Conservation (phyloP, 805 yeast species). For the Lipomyces orientalis region DNA sequence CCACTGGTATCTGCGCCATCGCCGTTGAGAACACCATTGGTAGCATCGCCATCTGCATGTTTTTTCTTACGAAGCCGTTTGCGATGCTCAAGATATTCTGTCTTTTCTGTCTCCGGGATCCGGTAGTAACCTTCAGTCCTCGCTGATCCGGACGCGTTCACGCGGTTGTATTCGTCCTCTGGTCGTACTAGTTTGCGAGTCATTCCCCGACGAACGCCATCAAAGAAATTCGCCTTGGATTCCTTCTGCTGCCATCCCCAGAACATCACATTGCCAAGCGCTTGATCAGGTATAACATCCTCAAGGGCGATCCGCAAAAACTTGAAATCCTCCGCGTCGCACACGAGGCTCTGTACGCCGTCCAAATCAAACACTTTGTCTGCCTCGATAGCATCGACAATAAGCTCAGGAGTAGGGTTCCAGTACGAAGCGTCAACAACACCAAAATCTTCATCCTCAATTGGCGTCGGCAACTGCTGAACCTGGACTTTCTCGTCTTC, state of each 20-base stretch:
- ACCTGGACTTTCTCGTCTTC: neutral
- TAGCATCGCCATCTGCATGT: constrained; percentile 75
- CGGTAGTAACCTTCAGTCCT: constrained; percentile 75
- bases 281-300: constrained; percentile 34
- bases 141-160: constrained; percentile 63
- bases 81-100: constrained; percentile 82
- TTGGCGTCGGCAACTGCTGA: constrained; percentile 27
- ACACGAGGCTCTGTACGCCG: constrained; percentile 59
- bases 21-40: constrained; percentile 50
- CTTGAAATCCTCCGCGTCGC: constrained; percentile 75
- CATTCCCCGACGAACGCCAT: constrained; percentile 22
- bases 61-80: constrained; percentile 46
- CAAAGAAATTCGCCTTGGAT: constrained; percentile 31
- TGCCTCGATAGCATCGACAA: constrained; percentile 46
- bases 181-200: constrained; percentile 26
- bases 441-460: constrained; percentile 23
- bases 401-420: constrained; percentile 24
- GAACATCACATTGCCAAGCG: constrained; percentile 51
- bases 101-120: constrained; percentile 73
- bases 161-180: constrained; percentile 48
- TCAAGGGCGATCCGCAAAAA: constrained; percentile 56
- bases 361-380: constrained; percentile 51
- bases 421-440: constrained; percentile 27
- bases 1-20: constrained; percentile 8
- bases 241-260: constrained; percentile 72